Evolutionary conservation across 345 rosid genomes (phyloP).

Genomic region (Linum trigynum): DNA sequence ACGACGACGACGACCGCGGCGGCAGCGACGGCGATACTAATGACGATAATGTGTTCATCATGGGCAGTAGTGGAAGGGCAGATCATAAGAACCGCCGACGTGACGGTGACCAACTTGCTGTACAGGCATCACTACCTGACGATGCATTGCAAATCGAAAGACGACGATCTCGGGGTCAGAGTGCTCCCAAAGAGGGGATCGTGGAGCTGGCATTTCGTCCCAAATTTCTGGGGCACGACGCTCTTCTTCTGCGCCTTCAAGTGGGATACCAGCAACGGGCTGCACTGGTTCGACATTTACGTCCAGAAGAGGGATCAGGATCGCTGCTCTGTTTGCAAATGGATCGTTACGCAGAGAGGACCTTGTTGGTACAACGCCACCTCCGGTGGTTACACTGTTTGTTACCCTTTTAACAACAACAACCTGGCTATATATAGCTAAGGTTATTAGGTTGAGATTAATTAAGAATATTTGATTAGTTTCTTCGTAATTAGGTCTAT

Average conservation of each 20-base stretch:
- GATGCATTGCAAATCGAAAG: background rate
- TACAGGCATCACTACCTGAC: background rate
- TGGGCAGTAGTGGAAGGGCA: background rate
- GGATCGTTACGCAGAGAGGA: background rate
- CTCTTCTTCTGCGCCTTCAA: background rate
- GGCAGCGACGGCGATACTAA: too few species aligned
- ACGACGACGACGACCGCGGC: too few species aligned
- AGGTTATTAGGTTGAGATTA: too few species aligned
- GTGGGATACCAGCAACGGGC: background rate
- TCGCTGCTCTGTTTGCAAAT: background rate
- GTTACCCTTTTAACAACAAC: background rate
- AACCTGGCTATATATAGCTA: background rate
- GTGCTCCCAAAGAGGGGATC: background rate
- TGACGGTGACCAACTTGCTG: background rate
- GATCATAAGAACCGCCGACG: background rate
- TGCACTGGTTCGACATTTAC: background rate
- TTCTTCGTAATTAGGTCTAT: too few species aligned
- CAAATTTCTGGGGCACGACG: background rate
- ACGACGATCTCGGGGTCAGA: background rate
- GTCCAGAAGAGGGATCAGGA: background rate
- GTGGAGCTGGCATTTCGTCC: background rate
- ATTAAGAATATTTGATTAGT: too few species aligned
- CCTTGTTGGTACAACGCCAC: background rate
- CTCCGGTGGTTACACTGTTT: background rate
- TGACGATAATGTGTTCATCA: too few species aligned